Base-by-base conservation (phyloP, 352 stramenopile genomes). In the Globisporangium radiosum region DNA sequence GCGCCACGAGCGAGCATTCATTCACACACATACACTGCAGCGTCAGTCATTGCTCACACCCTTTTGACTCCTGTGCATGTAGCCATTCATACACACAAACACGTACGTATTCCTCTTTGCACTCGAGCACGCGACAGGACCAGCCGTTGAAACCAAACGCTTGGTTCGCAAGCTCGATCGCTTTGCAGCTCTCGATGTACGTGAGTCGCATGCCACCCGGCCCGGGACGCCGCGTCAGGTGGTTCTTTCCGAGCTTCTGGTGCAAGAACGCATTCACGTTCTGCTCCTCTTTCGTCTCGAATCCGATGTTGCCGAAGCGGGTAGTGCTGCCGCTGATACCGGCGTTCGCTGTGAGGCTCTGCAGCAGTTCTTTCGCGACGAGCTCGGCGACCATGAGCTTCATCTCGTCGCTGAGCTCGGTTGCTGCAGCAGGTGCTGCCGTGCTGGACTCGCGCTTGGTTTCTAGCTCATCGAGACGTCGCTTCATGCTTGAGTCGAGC, bases 121-220 rank as follows among this genome's bases (percentile, higher is more conserved):
- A 92, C 63, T 92, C 81, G 53, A 93, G 53, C 54, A 95, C 87
- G 49, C 68, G 79, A 50, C 85, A 95, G 9, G 78, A 89, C 85
- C 85, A 95, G 56, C 85, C 85, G 57, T 93, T 95, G 62, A 95
- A 95, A 11, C 85, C 85, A 47, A 95, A 95, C n/a, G 84, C 82
- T 54, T 84, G 76, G 67, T 95, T 95, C 37, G 85, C 85, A 49
- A 95, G 66, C 68, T 95, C 85, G 52, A 95, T 95, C 45, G 83
- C 84, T 63, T 95, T 95, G 63, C 85, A 93, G 63, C 85, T 95
- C 64, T 95, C 85, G 19, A 95, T 90, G 63, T 95, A 95, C 54
- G 81, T 95, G 25, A 95, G 64, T 15, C 85, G 81, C 45, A 72
- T 82, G 45, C 84, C 83, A 6, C 85, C 78, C 7, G 85, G 85